phyloP scores from a whole-genome alignment of 2,329 filamentous ascomycete species.

The Penicillium sp. region DNA sequence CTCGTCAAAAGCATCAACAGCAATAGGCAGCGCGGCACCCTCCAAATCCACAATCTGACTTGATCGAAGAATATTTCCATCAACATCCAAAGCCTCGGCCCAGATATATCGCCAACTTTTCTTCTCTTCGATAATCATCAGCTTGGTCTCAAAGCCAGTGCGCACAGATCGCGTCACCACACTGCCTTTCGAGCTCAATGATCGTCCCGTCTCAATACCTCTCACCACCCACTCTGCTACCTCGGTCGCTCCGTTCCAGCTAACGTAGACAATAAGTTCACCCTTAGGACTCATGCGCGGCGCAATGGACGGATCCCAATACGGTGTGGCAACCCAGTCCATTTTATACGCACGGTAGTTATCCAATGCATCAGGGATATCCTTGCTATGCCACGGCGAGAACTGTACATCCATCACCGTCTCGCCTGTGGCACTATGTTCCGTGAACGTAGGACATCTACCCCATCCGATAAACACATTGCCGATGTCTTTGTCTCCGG shows the following conservation, averaged over 20 bases:
- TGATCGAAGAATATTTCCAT: not conserved
- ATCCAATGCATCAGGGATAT: constrained; percentile 11
- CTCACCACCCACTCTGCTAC: constrained; percentile 1
- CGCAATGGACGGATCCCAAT: not conserved
- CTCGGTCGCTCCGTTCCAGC: constrained; percentile 13
- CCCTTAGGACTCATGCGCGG: not conserved
- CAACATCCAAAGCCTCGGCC: constrained; percentile 5
- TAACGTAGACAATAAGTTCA: constrained; percentile 8
- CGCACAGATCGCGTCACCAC: not conserved
- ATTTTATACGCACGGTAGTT: constrained; percentile 12
- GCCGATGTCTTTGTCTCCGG: not conserved
- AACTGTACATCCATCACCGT: constrained; percentile 11
- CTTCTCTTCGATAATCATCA: constrained; percentile 1
- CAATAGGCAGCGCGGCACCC: not conserved
- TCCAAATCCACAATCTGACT: constrained; percentile 6
- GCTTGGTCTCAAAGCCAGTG: constrained; percentile 9
- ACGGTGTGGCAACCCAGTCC: constrained; percentile 8
- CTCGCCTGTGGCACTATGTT: constrained; percentile 2
- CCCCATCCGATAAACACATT: constrained; percentile 13
- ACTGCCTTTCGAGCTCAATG: not conserved
- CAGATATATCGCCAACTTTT: constrained; percentile 5
- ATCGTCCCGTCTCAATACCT: not conserved
- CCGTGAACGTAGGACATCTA: constrained; percentile 10
- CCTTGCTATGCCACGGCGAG: constrained; percentile 11
- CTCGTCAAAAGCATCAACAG: constrained; percentile 2